Percentiles rank a stretch among this genome's conserved stretches.
Evolutionary conservation across 163 green algal species (phyloP).

Genomic region (Prototheca stagnorum): DNA sequence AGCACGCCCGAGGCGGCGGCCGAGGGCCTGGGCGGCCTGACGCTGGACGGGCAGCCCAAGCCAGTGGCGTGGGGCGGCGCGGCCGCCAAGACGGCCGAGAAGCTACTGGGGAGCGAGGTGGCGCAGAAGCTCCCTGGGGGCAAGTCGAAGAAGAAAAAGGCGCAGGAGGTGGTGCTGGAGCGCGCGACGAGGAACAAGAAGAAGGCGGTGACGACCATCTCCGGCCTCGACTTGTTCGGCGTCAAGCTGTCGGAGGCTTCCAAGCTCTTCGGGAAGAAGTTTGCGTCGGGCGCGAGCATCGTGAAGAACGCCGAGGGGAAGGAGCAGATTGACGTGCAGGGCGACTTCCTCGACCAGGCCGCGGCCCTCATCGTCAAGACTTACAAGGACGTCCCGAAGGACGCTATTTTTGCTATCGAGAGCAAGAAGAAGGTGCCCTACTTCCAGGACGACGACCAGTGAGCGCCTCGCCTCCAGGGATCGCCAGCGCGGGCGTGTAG

Average conservation of each 20-base stretch:
- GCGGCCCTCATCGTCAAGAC: constrained; percentile 51
- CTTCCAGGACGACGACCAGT: constrained; percentile 18
- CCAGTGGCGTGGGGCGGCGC: background rate
- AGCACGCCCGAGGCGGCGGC: background rate
- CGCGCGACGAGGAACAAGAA: constrained; percentile 77
- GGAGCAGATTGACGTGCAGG: constrained; percentile 85
- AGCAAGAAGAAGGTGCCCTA: constrained; percentile 46
- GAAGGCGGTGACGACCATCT: constrained; percentile 87
- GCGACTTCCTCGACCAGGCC: constrained; percentile 57
- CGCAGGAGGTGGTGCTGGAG: constrained; percentile 66
- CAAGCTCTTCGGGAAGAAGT: constrained; percentile 98
- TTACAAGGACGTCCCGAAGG: constrained; percentile 45
- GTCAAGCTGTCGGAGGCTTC: constrained; percentile 83
- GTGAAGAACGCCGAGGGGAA: constrained; percentile 72
- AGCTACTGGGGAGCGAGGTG: no score
- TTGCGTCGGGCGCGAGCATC: constrained; percentile 81
- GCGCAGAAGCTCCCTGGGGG: constrained; percentile 6
- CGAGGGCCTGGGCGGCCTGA: constrained; percentile 5
- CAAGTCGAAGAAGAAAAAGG: constrained; percentile 44
- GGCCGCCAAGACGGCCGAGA: constrained; percentile 2
- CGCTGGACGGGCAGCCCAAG: constrained; percentile 3
- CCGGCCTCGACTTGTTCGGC: constrained; percentile 77
- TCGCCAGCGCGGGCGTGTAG: no score
- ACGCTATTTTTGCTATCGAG: constrained; percentile 52
- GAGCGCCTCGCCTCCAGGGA: background rate